Evolutionary conservation across 164 flowering plant species (phyloP).

Genomic region (Annona cherimola): DNA sequence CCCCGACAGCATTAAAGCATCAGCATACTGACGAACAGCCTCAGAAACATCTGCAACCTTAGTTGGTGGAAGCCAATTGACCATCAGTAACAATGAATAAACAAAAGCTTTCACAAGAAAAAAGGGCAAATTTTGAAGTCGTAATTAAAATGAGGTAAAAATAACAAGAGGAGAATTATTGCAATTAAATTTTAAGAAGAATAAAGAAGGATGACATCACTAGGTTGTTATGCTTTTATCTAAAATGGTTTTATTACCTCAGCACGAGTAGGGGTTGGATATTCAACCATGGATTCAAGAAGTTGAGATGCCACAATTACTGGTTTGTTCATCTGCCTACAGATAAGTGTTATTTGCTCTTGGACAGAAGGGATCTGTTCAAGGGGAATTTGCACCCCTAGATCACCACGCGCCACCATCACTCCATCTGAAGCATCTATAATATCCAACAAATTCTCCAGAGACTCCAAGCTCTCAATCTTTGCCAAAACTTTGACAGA

Average conservation of each 20-base stretch:
- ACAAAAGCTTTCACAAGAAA: neutral
- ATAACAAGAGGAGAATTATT: neutral
- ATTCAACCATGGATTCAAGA: slow-evolving; percentile 91
- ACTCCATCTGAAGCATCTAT: slow-evolving; percentile 85
- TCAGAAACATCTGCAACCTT: slow-evolving; percentile 94
- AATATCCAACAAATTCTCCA: slow-evolving; percentile 61
- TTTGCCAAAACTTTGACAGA: slow-evolving; percentile 68
- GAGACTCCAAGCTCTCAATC: slow-evolving; percentile 76
- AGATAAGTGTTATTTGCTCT: slow-evolving; percentile 44
- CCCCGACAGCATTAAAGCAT: slow-evolving; percentile 91
- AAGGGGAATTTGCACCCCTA: slow-evolving; percentile 86
- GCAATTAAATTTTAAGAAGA: neutral
- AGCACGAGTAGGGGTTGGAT: slow-evolving; percentile 91
- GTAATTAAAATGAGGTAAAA: neutral
- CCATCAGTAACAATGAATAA: neutral
- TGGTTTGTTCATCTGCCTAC: slow-evolving; percentile 83
- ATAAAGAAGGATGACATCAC: neutral
- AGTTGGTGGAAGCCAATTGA: slow-evolving; percentile 10
- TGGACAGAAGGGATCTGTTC: slow-evolving; percentile 83
- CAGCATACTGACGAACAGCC: slow-evolving; percentile 82
- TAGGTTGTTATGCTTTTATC: neutral
- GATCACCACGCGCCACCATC: slow-evolving; percentile 94
- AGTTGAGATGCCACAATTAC: slow-evolving; percentile 94
- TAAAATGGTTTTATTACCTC: slow-evolving; percentile 45
- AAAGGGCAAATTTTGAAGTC: neutral